Evolutionary conservation across 208 protist species (phyloP), one percentile per base, ranked within the genome.

Genomic region (Acanthamoeba lenticulata): DNA sequence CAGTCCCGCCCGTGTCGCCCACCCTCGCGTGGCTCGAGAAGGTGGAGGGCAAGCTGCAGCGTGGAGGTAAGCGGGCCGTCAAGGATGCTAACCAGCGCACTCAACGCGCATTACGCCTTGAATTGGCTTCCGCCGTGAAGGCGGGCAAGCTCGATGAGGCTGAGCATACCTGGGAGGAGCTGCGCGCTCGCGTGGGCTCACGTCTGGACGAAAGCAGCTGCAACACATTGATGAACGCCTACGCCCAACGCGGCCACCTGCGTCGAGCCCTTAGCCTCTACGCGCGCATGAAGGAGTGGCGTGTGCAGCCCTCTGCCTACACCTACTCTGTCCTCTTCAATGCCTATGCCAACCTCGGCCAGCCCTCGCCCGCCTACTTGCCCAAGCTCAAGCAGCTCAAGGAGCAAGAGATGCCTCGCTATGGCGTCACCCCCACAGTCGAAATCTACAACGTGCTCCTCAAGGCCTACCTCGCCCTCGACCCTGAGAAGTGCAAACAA

Each of bases 381-480:
- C 32, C 38, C 24, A 21, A 38, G 15, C 40, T 93, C 44, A 93
- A 79, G 47, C 36, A 42, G 32, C 62, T 93, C 27, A 93, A 93
- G 32, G 89, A 93, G 4, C 27, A 49, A 45, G 89, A 93, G 27
- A 93, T 93, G 89, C 52, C 52, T 15, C 24, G 34, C n/a, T 83
- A 83, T 49, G 62, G 89, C 17, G 89, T 93, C 9, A 15, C 9
- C 7, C 60, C 89, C 34, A 52, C 52, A 2, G 62, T 93, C 9
- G 89, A 93, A 34, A 79, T 60, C 65, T 93, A 93, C 89, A 93
- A 93, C 65, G 52, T 45, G 38, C 42, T 93, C 15, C 40, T 93
- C 19, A 93, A 93, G 62, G 89, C 89, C 29, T 93, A 81, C 44
- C 52, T 93, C n/a, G 62, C 89, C 34, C 62, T 90, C 19, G 83